Evolutionary conservation across 352 stramenopile genomes (phyloP).

Genomic region (Pythium inflatum): DNA sequence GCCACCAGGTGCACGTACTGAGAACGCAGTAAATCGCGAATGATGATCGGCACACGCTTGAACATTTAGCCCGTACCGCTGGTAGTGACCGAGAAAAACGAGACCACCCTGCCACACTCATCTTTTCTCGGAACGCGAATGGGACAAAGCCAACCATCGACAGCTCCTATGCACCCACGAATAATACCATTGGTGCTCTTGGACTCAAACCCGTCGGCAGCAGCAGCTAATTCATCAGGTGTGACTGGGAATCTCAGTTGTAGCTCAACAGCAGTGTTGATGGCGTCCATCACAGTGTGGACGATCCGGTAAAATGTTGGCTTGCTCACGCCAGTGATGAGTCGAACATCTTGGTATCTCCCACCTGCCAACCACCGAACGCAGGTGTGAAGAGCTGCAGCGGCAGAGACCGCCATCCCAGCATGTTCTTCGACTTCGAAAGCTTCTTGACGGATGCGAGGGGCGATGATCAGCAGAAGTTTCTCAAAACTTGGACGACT

Average conservation of each 20-base stretch:
- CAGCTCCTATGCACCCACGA: background rate
- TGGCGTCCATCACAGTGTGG: background rate
- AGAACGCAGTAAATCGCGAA: background rate
- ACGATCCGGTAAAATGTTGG: background rate
- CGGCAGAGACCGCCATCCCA: too few species aligned
- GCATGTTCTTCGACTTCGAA: too few species aligned
- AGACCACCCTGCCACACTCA: background rate
- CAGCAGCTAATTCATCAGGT: background rate
- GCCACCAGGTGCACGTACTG: background rate
- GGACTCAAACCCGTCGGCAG: background rate
- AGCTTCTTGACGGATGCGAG: too few species aligned
- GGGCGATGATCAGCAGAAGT: too few species aligned
- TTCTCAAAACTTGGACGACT: too few species aligned
- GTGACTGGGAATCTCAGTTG: background rate
- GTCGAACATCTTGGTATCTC: background rate
- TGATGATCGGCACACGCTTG: background rate
- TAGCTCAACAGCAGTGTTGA: background rate
- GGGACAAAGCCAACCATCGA: constrained; percentile 1
- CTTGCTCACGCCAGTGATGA: background rate
- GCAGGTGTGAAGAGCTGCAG: too few species aligned
- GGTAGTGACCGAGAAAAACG: constrained; percentile 14
- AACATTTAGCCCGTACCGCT: constrained; percentile 4
- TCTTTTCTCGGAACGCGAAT: background rate
- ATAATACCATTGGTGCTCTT: background rate
- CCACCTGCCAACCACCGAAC: background rate